These are phyloP conservation scores for Clavariopsis aquatica DNA, from an alignment of 495 filamentous ascomycete species.

Conservation along the genomic window DNA sequence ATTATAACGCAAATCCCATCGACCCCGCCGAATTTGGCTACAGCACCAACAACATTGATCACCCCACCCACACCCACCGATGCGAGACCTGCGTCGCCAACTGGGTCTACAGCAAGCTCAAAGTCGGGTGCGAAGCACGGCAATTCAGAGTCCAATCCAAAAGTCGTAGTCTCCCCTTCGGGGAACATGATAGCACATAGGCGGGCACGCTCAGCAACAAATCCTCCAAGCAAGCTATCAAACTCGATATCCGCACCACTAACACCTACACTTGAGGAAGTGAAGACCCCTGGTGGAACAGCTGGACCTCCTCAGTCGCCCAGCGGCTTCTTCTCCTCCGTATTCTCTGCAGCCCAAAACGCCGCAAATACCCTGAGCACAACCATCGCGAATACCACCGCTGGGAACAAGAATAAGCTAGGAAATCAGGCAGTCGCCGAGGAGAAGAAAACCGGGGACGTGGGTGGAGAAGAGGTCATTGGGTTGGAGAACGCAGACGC, in stretches of 20 bases:
- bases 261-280: constrained; percentile 70
- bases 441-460: constrained; percentile 38
- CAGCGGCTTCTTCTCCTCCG: constrained; percentile 85
- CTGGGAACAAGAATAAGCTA: constrained; percentile 41
- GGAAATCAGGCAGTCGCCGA: constrained; percentile 40
- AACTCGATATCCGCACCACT: constrained; percentile 69
- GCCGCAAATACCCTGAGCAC: constrained; percentile 84
- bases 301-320: constrained; percentile 49
- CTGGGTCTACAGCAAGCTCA: constrained; percentile 30
- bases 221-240: constrained; percentile 86
- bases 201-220: constrained; percentile 64
- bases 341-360: constrained; percentile 91
- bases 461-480: constrained; percentile 42
- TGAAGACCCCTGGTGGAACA: constrained; percentile 53
- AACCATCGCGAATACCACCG: constrained; percentile 67
- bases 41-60: constrained; percentile 46
- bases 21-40: constrained; percentile 43
- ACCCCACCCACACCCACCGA: constrained; percentile 49
- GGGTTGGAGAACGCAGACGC: constrained; percentile 37
- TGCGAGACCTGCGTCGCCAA: constrained; percentile 33
- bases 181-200: constrained; percentile 79
- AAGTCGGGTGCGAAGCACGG: constrained; percentile 37
- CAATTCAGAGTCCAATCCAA: constrained; percentile 43
- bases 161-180: constrained; percentile 50
- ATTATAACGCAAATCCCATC: constrained; percentile 38